Conservation (phyloP, 2,329 filamentous ascomycete species). For the Botrytis fragariae region DNA sequence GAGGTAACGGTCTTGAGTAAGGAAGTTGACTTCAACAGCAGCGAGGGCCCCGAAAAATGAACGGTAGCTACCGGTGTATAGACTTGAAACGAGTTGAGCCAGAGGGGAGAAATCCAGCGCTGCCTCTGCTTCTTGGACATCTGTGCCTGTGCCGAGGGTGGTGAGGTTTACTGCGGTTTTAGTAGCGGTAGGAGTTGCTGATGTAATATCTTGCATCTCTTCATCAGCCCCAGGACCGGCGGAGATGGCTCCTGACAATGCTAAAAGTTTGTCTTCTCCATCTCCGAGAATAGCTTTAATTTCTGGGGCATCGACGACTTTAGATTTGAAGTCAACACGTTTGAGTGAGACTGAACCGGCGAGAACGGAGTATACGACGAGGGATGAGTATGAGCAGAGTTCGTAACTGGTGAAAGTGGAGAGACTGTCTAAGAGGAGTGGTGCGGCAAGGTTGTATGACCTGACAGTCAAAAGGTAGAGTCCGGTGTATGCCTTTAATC, state of each 20-base stretch:
- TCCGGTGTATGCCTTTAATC: conserved; percentile 97
- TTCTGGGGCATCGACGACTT: conserved; percentile 96
- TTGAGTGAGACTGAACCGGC: conserved; percentile 93
- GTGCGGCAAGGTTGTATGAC: conserved; percentile 84
- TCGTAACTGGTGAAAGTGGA: conserved; percentile 99
- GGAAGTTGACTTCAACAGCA: conserved; percentile 87
- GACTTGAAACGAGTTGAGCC: conserved; percentile 80
- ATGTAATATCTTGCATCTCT: conserved; percentile 64
- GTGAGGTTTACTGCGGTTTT: conserved; percentile 84
- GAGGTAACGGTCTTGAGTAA: conserved; percentile 90
- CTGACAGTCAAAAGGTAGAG: conserved; percentile 89
- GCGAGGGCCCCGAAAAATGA: conserved; percentile 89
- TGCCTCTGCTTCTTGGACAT: conserved; percentile 74
- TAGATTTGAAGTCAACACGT: conserved; percentile 97
- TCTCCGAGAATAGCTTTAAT: conserved; percentile 96
- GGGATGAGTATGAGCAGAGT: conserved; percentile 90
- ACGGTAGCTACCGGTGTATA: conserved; percentile 94
- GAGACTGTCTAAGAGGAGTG: conserved; percentile 90
- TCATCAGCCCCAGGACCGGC: conserved; percentile 80
- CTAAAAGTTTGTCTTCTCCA: conserved; percentile 81
- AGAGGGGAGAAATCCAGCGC: conserved; percentile 87
- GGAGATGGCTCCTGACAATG: conserved; percentile 75
- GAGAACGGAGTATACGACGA: conserved; percentile 94
- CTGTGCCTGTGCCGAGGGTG: conserved; percentile 67
- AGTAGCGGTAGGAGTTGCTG: conserved; percentile 51